Percentiles rank a stretch among this genome's conserved stretches.
phyloP scores from a whole-genome alignment of 495 filamentous ascomycete genomes.

The Echria macrotheca region DNA sequence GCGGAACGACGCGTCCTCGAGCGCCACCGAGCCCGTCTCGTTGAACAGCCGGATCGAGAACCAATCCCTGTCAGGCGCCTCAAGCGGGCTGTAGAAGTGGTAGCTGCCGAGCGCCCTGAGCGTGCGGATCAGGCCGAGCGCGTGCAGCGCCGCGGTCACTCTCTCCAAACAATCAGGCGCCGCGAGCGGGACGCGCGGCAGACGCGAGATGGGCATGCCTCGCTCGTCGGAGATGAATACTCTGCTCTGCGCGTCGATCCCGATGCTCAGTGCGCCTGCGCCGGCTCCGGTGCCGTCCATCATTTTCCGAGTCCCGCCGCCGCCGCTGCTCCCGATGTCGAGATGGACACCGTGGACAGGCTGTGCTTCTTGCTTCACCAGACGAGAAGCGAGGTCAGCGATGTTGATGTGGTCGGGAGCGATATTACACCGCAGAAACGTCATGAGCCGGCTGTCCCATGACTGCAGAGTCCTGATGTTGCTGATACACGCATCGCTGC shows the following conservation, averaged over 20 bases:
- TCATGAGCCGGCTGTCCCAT: slow-evolving; percentile 1
- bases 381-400: background rate
- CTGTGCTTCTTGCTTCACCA: background rate
- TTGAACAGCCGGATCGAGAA: slow-evolving; percentile 16
- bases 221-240: background rate
- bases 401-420: background rate
- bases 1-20: background rate
- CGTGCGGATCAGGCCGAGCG: background rate
- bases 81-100: slow-evolving; percentile 6
- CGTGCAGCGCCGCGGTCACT: slow-evolving; percentile 1
- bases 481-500: background rate
- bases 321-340: background rate
- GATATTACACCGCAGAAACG: background rate
- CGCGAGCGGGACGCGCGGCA: background rate
- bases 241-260: background rate
- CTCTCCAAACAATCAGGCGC: background rate
- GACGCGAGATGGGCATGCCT: background rate
- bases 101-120: slow-evolving; percentile 9
- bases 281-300: too few relatives aligned
- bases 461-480: slow-evolving; percentile 1
- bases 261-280: background rate
- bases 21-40: too few relatives aligned
- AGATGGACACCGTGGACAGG: background rate
- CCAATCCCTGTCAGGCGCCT: slow-evolving; percentile 14
- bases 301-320: too few relatives aligned